Conservation (phyloP, 73 alveolate genomes). For the Halteria grandinella region DNA sequence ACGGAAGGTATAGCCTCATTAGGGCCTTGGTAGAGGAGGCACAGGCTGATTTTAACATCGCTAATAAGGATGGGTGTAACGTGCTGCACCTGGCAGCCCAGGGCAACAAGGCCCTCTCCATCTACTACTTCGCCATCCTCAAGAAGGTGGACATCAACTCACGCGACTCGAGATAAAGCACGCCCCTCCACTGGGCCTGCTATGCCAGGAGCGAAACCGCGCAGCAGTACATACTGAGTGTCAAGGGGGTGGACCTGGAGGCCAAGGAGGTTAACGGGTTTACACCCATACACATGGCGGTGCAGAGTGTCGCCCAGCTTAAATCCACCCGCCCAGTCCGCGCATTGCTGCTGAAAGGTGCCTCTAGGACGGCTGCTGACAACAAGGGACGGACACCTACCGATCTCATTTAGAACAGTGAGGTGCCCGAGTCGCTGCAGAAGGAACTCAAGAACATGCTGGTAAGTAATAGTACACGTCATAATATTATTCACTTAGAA, state of each 20-base stretch:
- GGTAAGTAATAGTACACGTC: background rate
- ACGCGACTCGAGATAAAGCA: conserved; percentile 76
- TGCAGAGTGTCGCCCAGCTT: conserved; percentile 70
- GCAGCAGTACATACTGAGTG: conserved; percentile 81
- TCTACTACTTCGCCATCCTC: conserved; percentile 71
- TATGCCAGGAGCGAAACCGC: conserved; percentile 90
- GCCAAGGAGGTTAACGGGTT: conserved; percentile 83
- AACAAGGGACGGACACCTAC: conserved; percentile 70
- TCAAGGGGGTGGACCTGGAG: conserved; percentile 79
- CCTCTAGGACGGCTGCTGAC: conserved; percentile 76
- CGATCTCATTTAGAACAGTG: conserved; percentile 60
- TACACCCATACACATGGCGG: conserved; percentile 94
- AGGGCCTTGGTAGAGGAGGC: conserved; percentile 60
- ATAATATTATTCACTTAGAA: background rate
- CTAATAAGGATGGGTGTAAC: conserved; percentile 68
- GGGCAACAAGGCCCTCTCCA: conserved; percentile 88
- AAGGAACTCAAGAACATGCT: conserved; percentile 26
- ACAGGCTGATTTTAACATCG: conserved; percentile 60
- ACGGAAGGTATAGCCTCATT: conserved; percentile 81
- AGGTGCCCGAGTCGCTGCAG: conserved; percentile 37
- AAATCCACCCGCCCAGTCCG: conserved; percentile 80
- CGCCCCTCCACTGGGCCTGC: conserved; percentile 99
- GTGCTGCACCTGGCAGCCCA: conserved; percentile 93
- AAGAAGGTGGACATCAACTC: conserved; percentile 68
- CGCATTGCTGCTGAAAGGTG: conserved; percentile 82